Conservation (phyloP, 768 basidiomycete species). For the Rhizopogon roseolus region DNA sequence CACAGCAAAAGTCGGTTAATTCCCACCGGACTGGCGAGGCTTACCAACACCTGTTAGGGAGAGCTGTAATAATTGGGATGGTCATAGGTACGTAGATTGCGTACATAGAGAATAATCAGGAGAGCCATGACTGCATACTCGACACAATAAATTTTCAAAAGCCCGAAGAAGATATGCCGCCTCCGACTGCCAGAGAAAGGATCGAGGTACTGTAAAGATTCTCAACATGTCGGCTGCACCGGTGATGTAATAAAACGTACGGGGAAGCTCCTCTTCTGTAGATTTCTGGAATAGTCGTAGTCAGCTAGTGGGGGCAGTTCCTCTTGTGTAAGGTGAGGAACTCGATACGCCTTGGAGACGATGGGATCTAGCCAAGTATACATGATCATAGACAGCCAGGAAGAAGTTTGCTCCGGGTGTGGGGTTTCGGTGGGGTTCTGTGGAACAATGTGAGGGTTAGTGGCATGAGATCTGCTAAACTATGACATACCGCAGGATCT, state of each 20-base stretch:
- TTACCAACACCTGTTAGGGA: slow-evolving; percentile 12
- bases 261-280: slow-evolving; percentile 28
- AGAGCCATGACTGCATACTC: slow-evolving; percentile 5
- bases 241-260: slow-evolving; percentile 13
- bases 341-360: slow-evolving; percentile 37
- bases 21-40: slow-evolving; percentile 24
- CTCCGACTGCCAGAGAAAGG: slow-evolving; percentile 10
- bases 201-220: slow-evolving; percentile 19
- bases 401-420: slow-evolving; percentile 39
- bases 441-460: not conserved
- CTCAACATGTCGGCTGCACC: not conserved
- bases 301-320: slow-evolving; percentile 47
- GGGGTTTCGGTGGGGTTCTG: slow-evolving; percentile 20
- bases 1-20: slow-evolving; percentile 27
- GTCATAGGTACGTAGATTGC: not conserved
- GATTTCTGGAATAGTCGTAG: slow-evolving; percentile 31
- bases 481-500: slow-evolving; percentile 30
- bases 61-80: not conserved
- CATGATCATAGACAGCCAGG: slow-evolving; percentile 28
- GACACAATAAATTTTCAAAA: slow-evolving; percentile 8
- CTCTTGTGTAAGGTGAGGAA: slow-evolving; percentile 39
- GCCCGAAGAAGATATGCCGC: slow-evolving; percentile 12
- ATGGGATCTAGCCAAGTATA: slow-evolving; percentile 55
- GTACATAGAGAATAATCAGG: slow-evolving; percentile 6
- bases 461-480: too few species aligned